Evolutionary conservation across 371 early-diverging fungal species (phyloP).

Genomic region (Lichtheimia ornata): DNA sequence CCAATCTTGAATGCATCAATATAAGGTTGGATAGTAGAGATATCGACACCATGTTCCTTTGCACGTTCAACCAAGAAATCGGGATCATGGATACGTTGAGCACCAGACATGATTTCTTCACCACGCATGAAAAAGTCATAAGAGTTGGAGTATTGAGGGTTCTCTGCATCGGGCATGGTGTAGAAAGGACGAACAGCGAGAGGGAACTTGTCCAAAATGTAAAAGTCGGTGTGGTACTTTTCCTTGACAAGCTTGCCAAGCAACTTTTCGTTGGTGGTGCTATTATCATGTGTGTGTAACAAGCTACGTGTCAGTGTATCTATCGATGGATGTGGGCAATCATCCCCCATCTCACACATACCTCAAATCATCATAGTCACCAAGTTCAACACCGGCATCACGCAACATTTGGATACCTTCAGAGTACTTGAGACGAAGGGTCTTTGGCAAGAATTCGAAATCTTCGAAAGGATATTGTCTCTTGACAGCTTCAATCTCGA

Average conservation of each 20-base stretch:
- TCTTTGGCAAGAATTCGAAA: conserved; percentile 85
- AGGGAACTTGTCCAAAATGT: conserved; percentile 99
- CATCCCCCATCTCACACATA: conserved; percentile 5
- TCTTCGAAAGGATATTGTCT: conserved; percentile 94
- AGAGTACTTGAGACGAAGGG: conserved; percentile 85
- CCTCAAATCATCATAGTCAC: conserved; percentile 92
- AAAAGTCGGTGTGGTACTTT: conserved; percentile 98
- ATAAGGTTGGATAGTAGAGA: conserved; percentile 89
- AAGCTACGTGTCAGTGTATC: conserved; percentile 9
- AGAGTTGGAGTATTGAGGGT: conserved; percentile 94
- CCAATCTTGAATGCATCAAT: conserved; percentile 98
- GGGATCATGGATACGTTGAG: conserved; percentile 98
- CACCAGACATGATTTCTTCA: conserved; percentile 99
- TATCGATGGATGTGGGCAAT: neutral
- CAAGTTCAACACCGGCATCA: conserved; percentile 89
- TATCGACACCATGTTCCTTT: conserved; percentile 81
- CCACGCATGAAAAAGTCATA: conserved; percentile 99
- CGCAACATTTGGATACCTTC: conserved; percentile 95
- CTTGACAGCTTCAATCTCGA: conserved; percentile 89
- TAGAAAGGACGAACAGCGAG: conserved; percentile 97
- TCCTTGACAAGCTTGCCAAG: conserved; percentile 95
- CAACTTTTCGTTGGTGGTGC: conserved; percentile 90
- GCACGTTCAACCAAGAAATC: conserved; percentile 85
- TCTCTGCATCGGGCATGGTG: conserved; percentile 96
- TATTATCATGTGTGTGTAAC: conserved; percentile 9